Base-by-base conservation (phyloP, 2,329 filamentous ascomycete genomes). In the Cladorrhinum sp. region DNA sequence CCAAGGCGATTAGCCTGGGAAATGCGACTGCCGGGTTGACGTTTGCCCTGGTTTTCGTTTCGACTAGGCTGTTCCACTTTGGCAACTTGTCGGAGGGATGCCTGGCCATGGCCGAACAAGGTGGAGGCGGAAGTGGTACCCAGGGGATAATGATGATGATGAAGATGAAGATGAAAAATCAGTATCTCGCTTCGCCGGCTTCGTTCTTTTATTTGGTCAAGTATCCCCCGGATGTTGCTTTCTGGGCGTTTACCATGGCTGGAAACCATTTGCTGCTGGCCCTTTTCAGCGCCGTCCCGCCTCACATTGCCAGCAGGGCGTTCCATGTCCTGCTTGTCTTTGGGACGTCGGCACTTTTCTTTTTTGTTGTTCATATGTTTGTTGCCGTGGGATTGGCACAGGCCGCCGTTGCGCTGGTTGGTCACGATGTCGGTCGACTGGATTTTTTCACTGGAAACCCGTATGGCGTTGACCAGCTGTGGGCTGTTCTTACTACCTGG, bases 161-260 rank as follows among this genome's bases (percentile, higher is more conserved):
- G n/a, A n/a, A n/a, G n/a, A n/a, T n/a, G n/a, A n/a, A n/a, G n/a
- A n/a, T 2, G 58, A 42, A 54, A 12, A 80, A 80, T 62, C 77
- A 73, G 1, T 80, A 79, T 51, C 73, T 80, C 16, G 71, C 66
- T 3, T 79, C 77, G 0, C 66, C 68, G 1, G 66, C 69, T 24
- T 74, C 78, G 5, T 80, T 80, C 70, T 78, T 80, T 67, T 80
- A 79, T 70, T 65, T 79, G 49, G 68, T 75, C 64, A 80, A 80
- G 66, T 80, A 80, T 53, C 78, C 79, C 0, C 79, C 79, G 3
- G 79, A 80, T 62, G 71, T 80, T 3, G 77, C 77, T 2, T 80
- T 78, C 62, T 78, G 76, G 72, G 70, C 76, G 2, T 75, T 74
- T 36, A 76, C 76, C 10, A 69, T 80, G 51, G 73, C 74, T 0